Evolutionary conservation across 768 basidiomycete genomes (phyloP), one percentile per base, ranked within the genome.

Genomic region (Boletus tomentosulus): DNA sequence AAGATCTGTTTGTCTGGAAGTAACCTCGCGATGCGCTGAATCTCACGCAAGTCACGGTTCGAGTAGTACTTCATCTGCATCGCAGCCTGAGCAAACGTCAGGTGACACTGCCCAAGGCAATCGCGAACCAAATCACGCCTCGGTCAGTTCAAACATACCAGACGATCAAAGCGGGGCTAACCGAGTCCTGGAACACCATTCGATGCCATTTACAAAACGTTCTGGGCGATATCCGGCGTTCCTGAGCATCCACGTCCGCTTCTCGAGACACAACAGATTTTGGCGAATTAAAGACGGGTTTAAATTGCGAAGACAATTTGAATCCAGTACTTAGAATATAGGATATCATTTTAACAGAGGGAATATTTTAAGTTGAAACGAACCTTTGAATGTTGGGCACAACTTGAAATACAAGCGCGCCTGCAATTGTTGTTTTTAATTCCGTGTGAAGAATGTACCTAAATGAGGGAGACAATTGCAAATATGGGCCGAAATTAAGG

Each of bases 121-220:
- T 43, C 15, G 12, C 22, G 16, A 6, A 24, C 31, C 33, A 49
- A 41, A 48, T 13, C 7, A 22, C 27, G 44, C 2, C 15, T 6
- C 11, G 7, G 24, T 48, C 27, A 46, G 22, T n/a, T 19, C 10
- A 10, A 38, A 43, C 25, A 24, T 5, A 8, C n/a, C 28, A 4
- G n/a, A 35, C 13, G n/a, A 54, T 31, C 44, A 28, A 24, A 46
- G 9, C 1, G n/a, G 12, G n/a, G 60, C 75, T 61, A 51, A 79
- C 78, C 59, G 72, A 56, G 16, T 70, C 66, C 19, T 59, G 71
- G 48, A 73, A 76, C 24, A 77, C 74, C 72, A 79, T 75, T 11
- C 71, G 63, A 50, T 79, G 76, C 78, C 76, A 78, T 57, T 78
- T 78, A 53, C 73, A 76, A 55, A 74, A 73, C 10, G 62, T 63